Evolutionary conservation across 2,329 filamentous ascomycete genomes (phyloP).

Genomic region (Pleoardoris graminearum): DNA sequence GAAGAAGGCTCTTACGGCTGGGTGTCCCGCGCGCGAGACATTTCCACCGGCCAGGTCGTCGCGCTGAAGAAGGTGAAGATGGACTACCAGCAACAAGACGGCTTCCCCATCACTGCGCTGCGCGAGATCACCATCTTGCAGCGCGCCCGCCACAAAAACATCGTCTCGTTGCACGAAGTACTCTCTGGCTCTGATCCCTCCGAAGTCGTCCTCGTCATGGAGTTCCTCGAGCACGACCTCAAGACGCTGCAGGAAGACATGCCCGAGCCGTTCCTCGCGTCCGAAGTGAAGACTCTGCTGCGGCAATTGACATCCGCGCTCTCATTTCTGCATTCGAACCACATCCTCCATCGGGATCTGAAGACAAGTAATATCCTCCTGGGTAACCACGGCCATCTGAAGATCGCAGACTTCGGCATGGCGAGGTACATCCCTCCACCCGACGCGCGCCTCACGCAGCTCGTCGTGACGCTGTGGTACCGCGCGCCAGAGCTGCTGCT

Average conservation of each 20-base stretch:
- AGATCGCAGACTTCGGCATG: conserved; percentile 98
- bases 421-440: conserved; percentile 74
- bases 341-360: conserved; percentile 68
- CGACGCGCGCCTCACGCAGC: conserved; percentile 79
- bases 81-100: conserved; percentile 69
- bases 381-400: conserved; percentile 91
- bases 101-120: conserved; percentile 87
- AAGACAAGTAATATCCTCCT: conserved; percentile 68
- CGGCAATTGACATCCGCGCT: conserved; percentile 80
- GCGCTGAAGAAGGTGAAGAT: conserved; percentile 94
- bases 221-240: conserved; percentile 96
- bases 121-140: conserved; percentile 91
- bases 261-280: conserved; percentile 88
- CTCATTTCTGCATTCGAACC: conserved; percentile 82
- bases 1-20: conserved; percentile 96
- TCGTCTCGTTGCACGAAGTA: conserved; percentile 81
- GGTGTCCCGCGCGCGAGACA: conserved; percentile 82
- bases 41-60: conserved; percentile 75
- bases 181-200: conserved; percentile 71
- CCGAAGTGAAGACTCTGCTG: conserved; percentile 88
- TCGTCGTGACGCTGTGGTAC: conserved; percentile 98
- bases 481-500: conserved; percentile 88
- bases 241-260: conserved; percentile 92
- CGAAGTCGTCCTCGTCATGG: conserved; percentile 89
- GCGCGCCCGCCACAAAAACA: conserved; percentile 77